Percentiles rank a stretch among this genome's conserved stretches.
phyloP scores from a whole-genome alignment of 192 early-diverging fungal genomes.

The Phlyctochytrium arcticum region DNA sequence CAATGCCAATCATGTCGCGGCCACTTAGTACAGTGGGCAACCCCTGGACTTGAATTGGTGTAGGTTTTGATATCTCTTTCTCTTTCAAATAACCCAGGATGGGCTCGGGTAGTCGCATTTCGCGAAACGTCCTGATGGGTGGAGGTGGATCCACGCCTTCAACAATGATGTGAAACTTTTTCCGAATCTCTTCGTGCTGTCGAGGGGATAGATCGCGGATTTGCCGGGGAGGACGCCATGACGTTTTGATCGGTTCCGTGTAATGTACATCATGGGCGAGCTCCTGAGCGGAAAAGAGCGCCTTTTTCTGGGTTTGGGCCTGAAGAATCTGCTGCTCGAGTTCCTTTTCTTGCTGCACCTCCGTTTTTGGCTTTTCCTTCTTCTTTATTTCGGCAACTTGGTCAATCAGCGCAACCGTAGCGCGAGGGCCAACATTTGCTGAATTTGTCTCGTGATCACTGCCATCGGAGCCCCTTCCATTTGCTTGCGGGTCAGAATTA shows the following conservation, averaged over 20 bases:
- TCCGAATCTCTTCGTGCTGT: slow-evolving; percentile 54
- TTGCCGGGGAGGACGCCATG: slow-evolving; percentile 76
- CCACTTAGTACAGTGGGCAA: slow-evolving; percentile 85
- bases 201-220: slow-evolving; percentile 56
- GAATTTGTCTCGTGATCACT: slow-evolving; percentile 29
- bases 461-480: slow-evolving; percentile 28
- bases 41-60: slow-evolving; percentile 98
- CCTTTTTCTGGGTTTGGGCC: slow-evolving; percentile 74
- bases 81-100: slow-evolving; percentile 73
- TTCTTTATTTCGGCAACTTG: slow-evolving; percentile 74
- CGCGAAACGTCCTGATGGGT: slow-evolving; percentile 73
- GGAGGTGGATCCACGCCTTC: slow-evolving; percentile 85
- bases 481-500: not conserved
- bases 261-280: slow-evolving; percentile 84
- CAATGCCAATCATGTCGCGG: slow-evolving; percentile 93
- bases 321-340: slow-evolving; percentile 78
- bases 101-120: slow-evolving; percentile 79
- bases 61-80: slow-evolving; percentile 83
- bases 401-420: slow-evolving; percentile 75
- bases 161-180: slow-evolving; percentile 83
- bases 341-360: slow-evolving; percentile 76
- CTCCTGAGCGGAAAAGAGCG: slow-evolving; percentile 80
- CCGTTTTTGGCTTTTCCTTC: slow-evolving; percentile 65
- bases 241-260: slow-evolving; percentile 78
- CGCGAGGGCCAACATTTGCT: slow-evolving; percentile 51